Evolutionary conservation across 75 land plant genomes (phyloP).

Genomic region (Picea glauca): DNA sequence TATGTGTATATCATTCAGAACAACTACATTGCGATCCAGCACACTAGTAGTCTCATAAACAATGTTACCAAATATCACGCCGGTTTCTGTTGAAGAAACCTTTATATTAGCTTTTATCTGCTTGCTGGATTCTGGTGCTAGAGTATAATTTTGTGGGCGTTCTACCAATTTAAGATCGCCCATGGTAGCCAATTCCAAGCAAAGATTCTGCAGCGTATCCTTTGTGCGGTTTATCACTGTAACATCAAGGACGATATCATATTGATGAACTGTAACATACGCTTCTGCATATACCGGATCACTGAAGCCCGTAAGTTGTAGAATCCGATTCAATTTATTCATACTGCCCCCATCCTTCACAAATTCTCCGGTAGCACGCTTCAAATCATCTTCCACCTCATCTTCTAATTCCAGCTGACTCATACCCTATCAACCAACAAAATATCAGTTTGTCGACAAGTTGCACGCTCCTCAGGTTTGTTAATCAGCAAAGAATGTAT

Average conservation of each 20-base stretch:
- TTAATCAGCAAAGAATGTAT: neutral
- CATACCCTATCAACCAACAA: slow-evolving; percentile 67
- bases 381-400: slow-evolving; percentile 92
- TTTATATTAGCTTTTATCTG: slow-evolving; percentile 89
- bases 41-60: slow-evolving; percentile 95
- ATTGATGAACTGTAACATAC: slow-evolving; percentile 94
- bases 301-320: slow-evolving; percentile 95
- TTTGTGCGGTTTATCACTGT: slow-evolving; percentile 89
- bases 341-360: slow-evolving; percentile 73
- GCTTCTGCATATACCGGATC: slow-evolving; percentile 98
- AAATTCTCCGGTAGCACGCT: slow-evolving; percentile 94
- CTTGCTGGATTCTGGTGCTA: slow-evolving; percentile 90
- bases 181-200: slow-evolving; percentile 93
- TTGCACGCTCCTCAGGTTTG: neutral
- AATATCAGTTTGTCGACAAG: neutral
- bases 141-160: slow-evolving; percentile 89
- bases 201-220: slow-evolving; percentile 87
- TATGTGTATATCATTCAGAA: slow-evolving; percentile 93
- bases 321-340: slow-evolving; percentile 77
- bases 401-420: slow-evolving; percentile 95
- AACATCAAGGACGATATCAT: slow-evolving; percentile 94
- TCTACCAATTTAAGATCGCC: slow-evolving; percentile 95
- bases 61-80: slow-evolving; percentile 94
- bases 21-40: slow-evolving; percentile 78
- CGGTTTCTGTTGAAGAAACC: slow-evolving; percentile 96